phyloP scores from a whole-genome alignment of 306 rosid species.

The Malus sieversii region DNA sequence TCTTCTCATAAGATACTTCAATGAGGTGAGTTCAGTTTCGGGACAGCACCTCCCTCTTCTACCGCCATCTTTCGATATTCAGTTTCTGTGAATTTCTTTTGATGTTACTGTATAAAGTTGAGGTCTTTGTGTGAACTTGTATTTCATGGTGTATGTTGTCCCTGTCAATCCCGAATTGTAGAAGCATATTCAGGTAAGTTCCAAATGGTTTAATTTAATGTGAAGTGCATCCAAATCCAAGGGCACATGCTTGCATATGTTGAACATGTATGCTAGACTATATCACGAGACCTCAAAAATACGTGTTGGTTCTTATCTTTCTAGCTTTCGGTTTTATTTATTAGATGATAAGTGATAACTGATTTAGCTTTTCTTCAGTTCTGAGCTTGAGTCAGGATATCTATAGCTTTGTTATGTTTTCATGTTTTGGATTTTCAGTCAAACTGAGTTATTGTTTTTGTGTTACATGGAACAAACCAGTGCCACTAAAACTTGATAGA shows the following conservation, averaged over 20 bases:
- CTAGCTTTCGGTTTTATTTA: not conserved
- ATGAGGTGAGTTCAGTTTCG: constrained; percentile 56
- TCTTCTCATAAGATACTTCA: constrained; percentile 76
- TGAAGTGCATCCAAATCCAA: not conserved
- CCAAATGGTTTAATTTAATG: not conserved
- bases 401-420: not conserved
- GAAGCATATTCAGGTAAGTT: not conserved
- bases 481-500: not conserved
- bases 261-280: not conserved
- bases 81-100: not conserved
- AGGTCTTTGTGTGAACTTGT: not conserved
- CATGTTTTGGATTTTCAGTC: not conserved
- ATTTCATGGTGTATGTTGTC: not conserved
- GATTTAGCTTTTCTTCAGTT: not conserved
- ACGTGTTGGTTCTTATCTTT: not conserved
- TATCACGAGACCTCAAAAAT: not conserved
- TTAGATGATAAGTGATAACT: not conserved
- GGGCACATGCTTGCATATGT: too few relatives aligned
- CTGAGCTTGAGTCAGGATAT: not conserved
- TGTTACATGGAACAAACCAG: not conserved
- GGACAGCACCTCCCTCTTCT: not conserved
- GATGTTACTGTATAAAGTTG: not conserved
- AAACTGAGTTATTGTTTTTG: not conserved
- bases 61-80: not conserved
- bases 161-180: not conserved